Base-by-base conservation (phyloP, 495 filamentous ascomycete species). In the Penicillium dipodomyicola region DNA sequence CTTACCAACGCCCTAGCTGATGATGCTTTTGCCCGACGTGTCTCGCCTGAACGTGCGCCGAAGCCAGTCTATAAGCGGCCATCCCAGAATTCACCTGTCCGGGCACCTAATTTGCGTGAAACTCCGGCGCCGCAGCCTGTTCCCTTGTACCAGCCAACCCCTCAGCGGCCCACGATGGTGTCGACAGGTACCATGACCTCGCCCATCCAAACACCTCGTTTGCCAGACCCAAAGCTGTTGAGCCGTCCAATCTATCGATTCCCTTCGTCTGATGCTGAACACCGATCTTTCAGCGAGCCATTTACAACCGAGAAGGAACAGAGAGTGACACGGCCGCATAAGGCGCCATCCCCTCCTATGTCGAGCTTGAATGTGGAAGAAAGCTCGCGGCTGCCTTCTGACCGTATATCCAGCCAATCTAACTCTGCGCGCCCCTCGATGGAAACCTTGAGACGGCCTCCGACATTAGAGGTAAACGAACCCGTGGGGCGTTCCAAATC, bases 111-210 rank as follows among this genome's bases (percentile, higher is more conserved):
- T 22, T 49, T 56, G 32, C 62, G 61, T 27, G 69, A 72, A 52
- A 60, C 65, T 25, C 32, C 62, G 40, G 32, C 64, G 43, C 61
- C 57, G 25, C 51, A 61, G 57, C 50, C 73, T 40, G 51, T 72
- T n/a, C 78, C 80, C 33, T 69, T 81, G 27, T 81, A 86, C 57
- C 81, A 87, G 60, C 78, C 85, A 4, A 76, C 77, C 22, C 82
- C 86, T 33, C 79, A 78, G 59, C 80, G 77, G 51, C 85, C 87
- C 5, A 56, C 64, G 6, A 96, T 94, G 87, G 85, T 96, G n/a
- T 97, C 94, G 3, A 94, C 87, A 12, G 94, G 92, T 32, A 96
- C 91, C 2, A 96, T 95, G 89, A 96, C 93, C 25, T 87, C 86
- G 23, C 87, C 84, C 19, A 78, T 89, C 8, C 79, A 82, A n/a